These are phyloP conservation scores for Euclidium syriacum DNA, from an alignment of 345 rosid species.

Conservation along the genomic window DNA sequence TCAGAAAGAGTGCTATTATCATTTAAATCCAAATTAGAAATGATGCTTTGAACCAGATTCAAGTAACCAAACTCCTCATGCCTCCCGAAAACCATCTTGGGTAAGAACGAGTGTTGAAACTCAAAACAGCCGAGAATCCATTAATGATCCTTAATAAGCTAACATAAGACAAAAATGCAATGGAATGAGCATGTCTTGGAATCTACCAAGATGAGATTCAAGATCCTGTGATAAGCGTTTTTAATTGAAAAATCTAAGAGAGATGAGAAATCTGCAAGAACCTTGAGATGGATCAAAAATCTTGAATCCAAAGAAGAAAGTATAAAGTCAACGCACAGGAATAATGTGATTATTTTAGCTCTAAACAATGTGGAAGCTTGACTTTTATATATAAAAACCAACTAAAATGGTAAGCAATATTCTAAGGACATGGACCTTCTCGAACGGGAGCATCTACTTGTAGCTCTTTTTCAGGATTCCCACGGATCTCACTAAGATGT, in stretches of 20 bases:
- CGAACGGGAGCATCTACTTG: no score
- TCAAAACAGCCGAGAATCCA: background rate
- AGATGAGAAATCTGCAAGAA: background rate
- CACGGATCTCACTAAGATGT: no score
- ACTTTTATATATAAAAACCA: background rate
- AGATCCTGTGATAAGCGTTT: background rate
- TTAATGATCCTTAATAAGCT: background rate
- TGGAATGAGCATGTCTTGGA: background rate
- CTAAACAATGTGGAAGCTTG: background rate
- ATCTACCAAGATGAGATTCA: background rate
- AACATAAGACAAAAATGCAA: background rate
- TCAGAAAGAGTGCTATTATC: conserved; percentile 67
- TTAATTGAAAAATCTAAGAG: conserved; percentile 7
- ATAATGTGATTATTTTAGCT: background rate
- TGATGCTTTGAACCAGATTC: conserved; percentile 56
- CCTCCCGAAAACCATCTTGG: conserved; percentile 62
- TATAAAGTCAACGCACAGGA: background rate
- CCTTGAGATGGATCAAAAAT: background rate
- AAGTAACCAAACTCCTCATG: conserved; percentile 76
- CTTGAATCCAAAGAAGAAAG: background rate
- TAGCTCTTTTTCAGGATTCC: no score
- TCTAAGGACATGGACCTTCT: background rate
- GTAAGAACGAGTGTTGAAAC: conserved; percentile 49
- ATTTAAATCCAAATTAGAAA: conserved; percentile 54
- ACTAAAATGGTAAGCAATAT: background rate